Conservation (phyloP, 2,329 filamentous ascomycete genomes). For the Alternaria ethzedia region DNA sequence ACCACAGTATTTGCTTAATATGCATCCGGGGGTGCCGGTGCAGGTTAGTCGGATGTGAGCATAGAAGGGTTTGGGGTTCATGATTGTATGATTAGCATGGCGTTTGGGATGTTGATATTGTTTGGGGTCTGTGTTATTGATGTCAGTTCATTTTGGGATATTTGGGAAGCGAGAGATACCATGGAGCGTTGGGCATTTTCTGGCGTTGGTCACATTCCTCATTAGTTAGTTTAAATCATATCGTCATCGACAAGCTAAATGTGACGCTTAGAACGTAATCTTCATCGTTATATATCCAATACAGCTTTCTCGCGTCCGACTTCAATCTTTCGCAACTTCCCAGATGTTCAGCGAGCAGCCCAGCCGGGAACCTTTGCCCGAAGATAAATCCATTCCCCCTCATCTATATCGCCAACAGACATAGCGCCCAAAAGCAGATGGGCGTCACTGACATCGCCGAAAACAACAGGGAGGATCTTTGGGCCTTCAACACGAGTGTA, state of each 20-base stretch:
- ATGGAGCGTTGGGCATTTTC: not conserved
- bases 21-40: slow-evolving; percentile 48
- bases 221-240: not conserved
- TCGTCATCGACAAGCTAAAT: not conserved
- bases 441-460: not conserved
- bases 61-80: not conserved
- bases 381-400: not conserved
- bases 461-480: not conserved
- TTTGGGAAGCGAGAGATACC: slow-evolving; percentile 3
- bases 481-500: not conserved
- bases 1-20: slow-evolving; percentile 47
- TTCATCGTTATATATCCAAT: not conserved
- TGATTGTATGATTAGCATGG: slow-evolving; percentile 5
- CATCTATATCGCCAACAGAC: not conserved
- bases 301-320: not conserved
- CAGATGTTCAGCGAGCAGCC: not conserved
- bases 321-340: not conserved
- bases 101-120: not conserved
- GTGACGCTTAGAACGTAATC: not conserved
- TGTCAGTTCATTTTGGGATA: not conserved
- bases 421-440: not conserved
- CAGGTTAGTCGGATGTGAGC: slow-evolving; percentile 22
- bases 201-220: not conserved
- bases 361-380: not conserved
- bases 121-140: not conserved